Base-by-base conservation (phyloP, 2,329 filamentous ascomycete genomes). In the Penicillium sp. region DNA sequence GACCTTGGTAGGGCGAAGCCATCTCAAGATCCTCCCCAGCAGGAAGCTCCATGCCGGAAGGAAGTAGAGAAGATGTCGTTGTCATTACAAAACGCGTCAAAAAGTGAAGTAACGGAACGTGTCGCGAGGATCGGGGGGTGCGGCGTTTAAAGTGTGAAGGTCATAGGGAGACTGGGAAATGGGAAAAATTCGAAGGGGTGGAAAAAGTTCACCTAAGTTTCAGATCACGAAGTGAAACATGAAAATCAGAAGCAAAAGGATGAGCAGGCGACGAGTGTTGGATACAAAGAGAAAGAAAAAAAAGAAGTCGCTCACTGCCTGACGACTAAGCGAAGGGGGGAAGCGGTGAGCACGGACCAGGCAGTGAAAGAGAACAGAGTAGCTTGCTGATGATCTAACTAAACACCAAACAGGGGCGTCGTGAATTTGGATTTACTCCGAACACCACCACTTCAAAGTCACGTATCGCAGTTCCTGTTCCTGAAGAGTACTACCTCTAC, bases 11-110 rank as follows among this genome's bases (percentile, higher is more conserved):
- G 31, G 74, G 74, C 42, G 72, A 74, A 11, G 71, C 70, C 74
- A 78, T 73, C 58, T 78, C 75, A 74, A 78, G 76, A 53, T 81
- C 78, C 55, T 79, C 78, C 47, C 72, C 56, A 19, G 64, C 60
- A 33, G 71, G 67, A 14, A 69, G 64, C 53, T 78, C 75, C 75
- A 77, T 77, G 46, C 64, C 63, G 54, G 68, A 46, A 61, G 71
- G 67, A 35, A 65, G 31, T 48, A 72, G 47, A 19, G 71, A 64
- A n/a, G 69, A 63, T 45, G 68, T 57, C 31, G 71, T 61, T 58
- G 71, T 74, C 72, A 76, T 76, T 56, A 60, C 69, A 69, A 64
- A 56, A 61, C 56, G 56, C 64, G 61, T 55, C 29, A 52, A 55
- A 45, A 47, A 21, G 48, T 52, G 31, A 53, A 21, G 43, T 35